Evolutionary conservation across 2,329 filamentous ascomycete genomes (phyloP).

Genomic region (Verticillium tricorpus): DNA sequence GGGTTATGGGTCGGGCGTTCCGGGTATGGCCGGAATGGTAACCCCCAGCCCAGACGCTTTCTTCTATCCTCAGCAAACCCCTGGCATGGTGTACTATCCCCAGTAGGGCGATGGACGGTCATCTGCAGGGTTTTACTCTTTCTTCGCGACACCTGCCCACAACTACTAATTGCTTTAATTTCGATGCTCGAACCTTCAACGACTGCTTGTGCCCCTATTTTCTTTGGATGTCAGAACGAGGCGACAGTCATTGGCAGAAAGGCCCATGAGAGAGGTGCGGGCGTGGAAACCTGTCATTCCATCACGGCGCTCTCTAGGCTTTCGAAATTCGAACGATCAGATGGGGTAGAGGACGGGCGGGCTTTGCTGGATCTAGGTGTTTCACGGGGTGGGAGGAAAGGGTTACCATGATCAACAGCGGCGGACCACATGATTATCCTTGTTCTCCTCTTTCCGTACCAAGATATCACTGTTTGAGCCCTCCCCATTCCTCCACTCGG

Average conservation of each 20-base stretch:
- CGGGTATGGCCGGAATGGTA: constrained; percentile 78
- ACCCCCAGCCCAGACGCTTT: constrained; percentile 64
- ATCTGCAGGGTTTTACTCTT: constrained; percentile 3
- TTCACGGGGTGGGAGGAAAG: neutral
- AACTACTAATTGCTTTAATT: neutral
- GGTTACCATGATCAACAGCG: neutral
- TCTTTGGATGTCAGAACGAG: neutral
- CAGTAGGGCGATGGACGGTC: constrained; percentile 39
- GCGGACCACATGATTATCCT: constrained; percentile 3
- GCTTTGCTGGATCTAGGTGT: neutral
- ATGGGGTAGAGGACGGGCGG: neutral
- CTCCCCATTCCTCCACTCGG: neutral
- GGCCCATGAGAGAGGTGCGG: neutral
- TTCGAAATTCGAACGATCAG: neutral
- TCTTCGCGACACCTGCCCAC: neutral
- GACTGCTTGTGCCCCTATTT: neutral
- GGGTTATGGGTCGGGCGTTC: constrained; percentile 37
- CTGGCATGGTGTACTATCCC: constrained; percentile 57
- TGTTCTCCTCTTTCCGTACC: constrained; percentile 3
- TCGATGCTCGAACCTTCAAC: neutral
- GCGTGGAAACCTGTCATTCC: neutral
- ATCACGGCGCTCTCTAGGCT: neutral
- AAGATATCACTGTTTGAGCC: constrained; percentile 4
- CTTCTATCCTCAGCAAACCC: constrained; percentile 59
- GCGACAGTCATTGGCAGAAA: neutral